Evolutionary conservation across 495 filamentous ascomycete species (phyloP).

Genomic region (Penicillium roqueforti): DNA sequence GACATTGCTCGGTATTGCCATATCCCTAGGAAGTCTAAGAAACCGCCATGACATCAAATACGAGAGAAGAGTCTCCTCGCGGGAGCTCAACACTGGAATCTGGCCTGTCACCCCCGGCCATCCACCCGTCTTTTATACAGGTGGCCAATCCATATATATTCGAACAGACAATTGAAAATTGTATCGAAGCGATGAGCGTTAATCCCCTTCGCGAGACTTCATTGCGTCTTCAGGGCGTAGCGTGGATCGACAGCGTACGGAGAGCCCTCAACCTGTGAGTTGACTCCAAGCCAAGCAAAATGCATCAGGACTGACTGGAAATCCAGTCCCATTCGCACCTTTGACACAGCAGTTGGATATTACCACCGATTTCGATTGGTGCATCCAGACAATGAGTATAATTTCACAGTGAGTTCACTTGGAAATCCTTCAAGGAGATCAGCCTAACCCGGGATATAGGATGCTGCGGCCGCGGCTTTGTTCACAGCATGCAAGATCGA

Average conservation of each 20-base stretch:
- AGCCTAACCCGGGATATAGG: constrained; percentile 41
- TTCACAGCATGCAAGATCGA: constrained; percentile 96
- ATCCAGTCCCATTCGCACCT: constrained; percentile 71
- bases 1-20: neutral
- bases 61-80: constrained; percentile 17
- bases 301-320: constrained; percentile 12
- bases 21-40: neutral
- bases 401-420: constrained; percentile 38
- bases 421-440: neutral
- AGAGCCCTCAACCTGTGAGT: constrained; percentile 65
- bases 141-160: constrained; percentile 66
- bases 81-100: constrained; percentile 12
- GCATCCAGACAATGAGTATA: constrained; percentile 70
- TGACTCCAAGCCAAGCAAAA: constrained; percentile 1
- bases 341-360: constrained; percentile 76
- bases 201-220: constrained; percentile 62
- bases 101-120: constrained; percentile 37
- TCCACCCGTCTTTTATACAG: constrained; percentile 69
- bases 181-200: constrained; percentile 50
- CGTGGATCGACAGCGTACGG: constrained; percentile 76
- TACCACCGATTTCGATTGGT: constrained; percentile 85
- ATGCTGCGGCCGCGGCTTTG: constrained; percentile 81
- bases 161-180: constrained; percentile 56
- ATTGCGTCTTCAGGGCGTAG: constrained; percentile 68
- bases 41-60: constrained; percentile 22